Evolutionary conservation across 2,329 filamentous ascomycete genomes (phyloP), one percentile per base, ranked within the genome.

Genomic region (Geosmithia morbida): DNA sequence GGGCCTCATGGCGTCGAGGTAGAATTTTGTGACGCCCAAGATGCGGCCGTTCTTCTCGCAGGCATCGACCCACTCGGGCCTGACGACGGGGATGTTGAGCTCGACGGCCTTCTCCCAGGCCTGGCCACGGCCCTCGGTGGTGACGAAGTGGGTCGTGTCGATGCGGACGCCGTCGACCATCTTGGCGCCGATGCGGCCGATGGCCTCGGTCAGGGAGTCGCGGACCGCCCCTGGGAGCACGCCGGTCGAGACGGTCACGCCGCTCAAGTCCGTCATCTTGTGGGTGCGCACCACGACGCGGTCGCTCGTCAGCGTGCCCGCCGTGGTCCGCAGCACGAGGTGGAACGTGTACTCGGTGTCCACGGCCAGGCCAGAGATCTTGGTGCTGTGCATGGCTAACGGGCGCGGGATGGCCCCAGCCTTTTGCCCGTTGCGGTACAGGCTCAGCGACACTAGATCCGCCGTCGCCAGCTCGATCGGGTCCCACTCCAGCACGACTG

Each of bases 141-240:
- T 97, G 50, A 98, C 87, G 62, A 98, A 98, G 66, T 98, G 92
- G 16, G 92, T 98, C 1, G 92, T 98, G 62, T 98, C 92, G 59
- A 98, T 97, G 57, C 90, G 79, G 46, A 97, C 88, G 13, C 77
- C 77, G 56, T 96, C 90, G 49, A 87, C 85, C 53, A 97, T 72
- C 71, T 92, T 95, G 51, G 87, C 92, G 45, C 92, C 92, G 56
- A 98, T 94, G 54, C 87, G 77, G 58, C 92, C 82, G 37, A 96
- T 78, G 1, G 89, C 87, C 43, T 73, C 74, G 44, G 75, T 72
- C 18, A 98, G 74, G 51, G 75, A 81, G 54, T 94, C 87, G 59
- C 79, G 81, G 48, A 83, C 70, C 47, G 81, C 70, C 7, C 77
- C 71, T 2, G 89, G 85, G 64, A 98, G 74, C 55, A 95, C 77